Evolutionary conservation across 371 early-diverging fungal species (phyloP).

Genomic region (Lichtheimia ornata): DNA sequence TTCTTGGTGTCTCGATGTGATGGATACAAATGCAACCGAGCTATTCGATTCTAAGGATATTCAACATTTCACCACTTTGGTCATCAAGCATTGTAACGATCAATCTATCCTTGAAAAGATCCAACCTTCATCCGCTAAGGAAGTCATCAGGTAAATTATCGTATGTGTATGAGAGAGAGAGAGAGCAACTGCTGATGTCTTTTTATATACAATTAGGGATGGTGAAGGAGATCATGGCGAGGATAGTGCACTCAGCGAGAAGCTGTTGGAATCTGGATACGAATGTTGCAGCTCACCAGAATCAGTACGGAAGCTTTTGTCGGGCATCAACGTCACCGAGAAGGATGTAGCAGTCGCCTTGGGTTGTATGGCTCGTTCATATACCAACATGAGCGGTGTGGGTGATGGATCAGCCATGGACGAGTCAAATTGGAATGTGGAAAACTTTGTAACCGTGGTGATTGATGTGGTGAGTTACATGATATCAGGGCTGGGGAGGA

Average conservation of each 20-base stretch:
- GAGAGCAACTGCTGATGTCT: background rate
- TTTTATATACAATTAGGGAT: conserved; percentile 17
- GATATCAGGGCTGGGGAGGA: background rate
- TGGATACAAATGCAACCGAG: conserved; percentile 13
- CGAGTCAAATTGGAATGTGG: conserved; percentile 67
- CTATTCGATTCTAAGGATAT: conserved; percentile 18
- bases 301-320: conserved; percentile 49
- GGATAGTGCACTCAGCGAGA: conserved; percentile 44
- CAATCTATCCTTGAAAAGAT: conserved; percentile 13
- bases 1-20: conserved; percentile 18
- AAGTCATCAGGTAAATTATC: too few relatives aligned
- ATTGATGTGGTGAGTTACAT: conserved; percentile 51
- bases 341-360: conserved; percentile 72
- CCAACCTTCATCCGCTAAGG: conserved; percentile 5
- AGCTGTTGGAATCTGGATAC: conserved; percentile 61
- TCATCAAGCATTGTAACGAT: conserved; percentile 17
- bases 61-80: conserved; percentile 12
- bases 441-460: conserved; percentile 60
- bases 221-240: background rate
- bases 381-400: conserved; percentile 55
- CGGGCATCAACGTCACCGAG: conserved; percentile 38
- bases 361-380: conserved; percentile 72
- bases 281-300: conserved; percentile 54
- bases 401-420: conserved; percentile 26
- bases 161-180: background rate